These are phyloP conservation scores for Ogataea dorogensis DNA, from an alignment of 805 yeast genomes.

Conservation along the genomic window DNA sequence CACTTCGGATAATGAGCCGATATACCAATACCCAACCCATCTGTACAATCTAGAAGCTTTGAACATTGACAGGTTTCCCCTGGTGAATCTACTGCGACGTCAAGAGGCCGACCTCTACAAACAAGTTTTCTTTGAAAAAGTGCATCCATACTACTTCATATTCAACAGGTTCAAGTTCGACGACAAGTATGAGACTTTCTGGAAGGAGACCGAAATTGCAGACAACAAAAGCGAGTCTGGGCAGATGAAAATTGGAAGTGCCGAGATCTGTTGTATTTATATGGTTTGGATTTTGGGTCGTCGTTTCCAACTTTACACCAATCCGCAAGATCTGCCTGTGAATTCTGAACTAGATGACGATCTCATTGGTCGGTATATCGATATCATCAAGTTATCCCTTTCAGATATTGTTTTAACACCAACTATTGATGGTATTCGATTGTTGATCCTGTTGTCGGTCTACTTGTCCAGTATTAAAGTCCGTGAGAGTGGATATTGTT, in stretches of 20 bases:
- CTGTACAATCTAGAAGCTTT: slow-evolving; percentile 32
- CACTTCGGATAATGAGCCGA: slow-evolving; percentile 35
- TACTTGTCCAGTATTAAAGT: slow-evolving; percentile 44
- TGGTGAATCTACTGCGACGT: slow-evolving; percentile 33
- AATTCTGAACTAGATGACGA: slow-evolving; percentile 27
- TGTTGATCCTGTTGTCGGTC: slow-evolving; percentile 41
- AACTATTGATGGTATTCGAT: slow-evolving; percentile 43
- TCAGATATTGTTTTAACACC: slow-evolving; percentile 46
- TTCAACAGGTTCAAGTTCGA: slow-evolving; percentile 37
- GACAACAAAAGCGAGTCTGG: slow-evolving; percentile 9
- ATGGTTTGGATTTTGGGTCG: slow-evolving; percentile 45
- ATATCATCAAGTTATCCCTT: slow-evolving; percentile 41
- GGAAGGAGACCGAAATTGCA: slow-evolving; percentile 34
- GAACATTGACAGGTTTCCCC: slow-evolving; percentile 39
- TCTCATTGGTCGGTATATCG: slow-evolving; percentile 35
- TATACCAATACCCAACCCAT: slow-evolving; percentile 36
- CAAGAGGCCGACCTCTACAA: slow-evolving; percentile 39
- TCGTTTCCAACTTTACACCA: slow-evolving; percentile 31
- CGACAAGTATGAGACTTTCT: slow-evolving; percentile 37
- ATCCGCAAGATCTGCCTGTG: slow-evolving; percentile 25
- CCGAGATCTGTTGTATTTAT: slow-evolving; percentile 45
- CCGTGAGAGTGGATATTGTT: slow-evolving; percentile 48
- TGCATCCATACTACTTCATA: slow-evolving; percentile 45
- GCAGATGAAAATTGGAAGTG: slow-evolving; percentile 28
- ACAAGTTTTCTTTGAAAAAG: slow-evolving; percentile 39